A percentile compares a stretch with the other conserved stretches of the same genome.
These are phyloP conservation scores for Bretziella fagacearum DNA, from an alignment of 2,329 filamentous ascomycete genomes.

Conservation along the genomic window DNA sequence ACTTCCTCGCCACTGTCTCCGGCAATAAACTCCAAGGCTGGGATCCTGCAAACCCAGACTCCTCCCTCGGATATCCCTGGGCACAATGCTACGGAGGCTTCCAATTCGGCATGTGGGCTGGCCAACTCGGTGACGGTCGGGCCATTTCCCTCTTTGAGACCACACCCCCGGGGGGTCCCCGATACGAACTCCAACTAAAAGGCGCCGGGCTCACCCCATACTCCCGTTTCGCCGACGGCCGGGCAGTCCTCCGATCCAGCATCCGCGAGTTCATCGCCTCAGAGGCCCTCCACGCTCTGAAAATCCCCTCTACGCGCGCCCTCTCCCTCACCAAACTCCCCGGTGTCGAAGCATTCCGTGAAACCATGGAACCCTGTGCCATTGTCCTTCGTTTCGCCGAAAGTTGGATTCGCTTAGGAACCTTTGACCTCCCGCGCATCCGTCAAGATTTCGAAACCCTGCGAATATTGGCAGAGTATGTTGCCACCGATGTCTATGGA, in stretches of 20 bases:
- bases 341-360: constrained; percentile 54
- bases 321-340: constrained; percentile 66
- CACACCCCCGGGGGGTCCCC: constrained; percentile 49
- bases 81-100: constrained; percentile 92
- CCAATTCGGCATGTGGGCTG: constrained; percentile 75
- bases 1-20: constrained; percentile 59
- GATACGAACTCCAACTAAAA: constrained; percentile 88
- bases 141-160: constrained; percentile 90
- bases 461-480: constrained; percentile 59
- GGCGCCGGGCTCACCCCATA: constrained; percentile 89
- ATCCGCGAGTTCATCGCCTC: constrained; percentile 90
- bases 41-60: constrained; percentile 32
- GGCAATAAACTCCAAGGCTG: constrained; percentile 73
- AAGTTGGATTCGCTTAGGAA: constrained; percentile 84
- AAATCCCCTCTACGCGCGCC: constrained; percentile 74
- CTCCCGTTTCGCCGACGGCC: constrained; percentile 88
- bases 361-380: constrained; percentile 73
- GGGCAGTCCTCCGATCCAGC: constrained; percentile 79
- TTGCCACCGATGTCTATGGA: constrained; percentile 71
- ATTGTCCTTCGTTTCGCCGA: constrained; percentile 87
- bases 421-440: constrained; percentile 77
- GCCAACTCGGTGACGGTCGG: constrained; percentile 84
- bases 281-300: constrained; percentile 70
- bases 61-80: constrained; percentile 69
- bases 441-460: constrained; percentile 63